Evolutionary conservation across 331 rosid genomes (phyloP).

Genomic region (Telfairia occidentalis): DNA sequence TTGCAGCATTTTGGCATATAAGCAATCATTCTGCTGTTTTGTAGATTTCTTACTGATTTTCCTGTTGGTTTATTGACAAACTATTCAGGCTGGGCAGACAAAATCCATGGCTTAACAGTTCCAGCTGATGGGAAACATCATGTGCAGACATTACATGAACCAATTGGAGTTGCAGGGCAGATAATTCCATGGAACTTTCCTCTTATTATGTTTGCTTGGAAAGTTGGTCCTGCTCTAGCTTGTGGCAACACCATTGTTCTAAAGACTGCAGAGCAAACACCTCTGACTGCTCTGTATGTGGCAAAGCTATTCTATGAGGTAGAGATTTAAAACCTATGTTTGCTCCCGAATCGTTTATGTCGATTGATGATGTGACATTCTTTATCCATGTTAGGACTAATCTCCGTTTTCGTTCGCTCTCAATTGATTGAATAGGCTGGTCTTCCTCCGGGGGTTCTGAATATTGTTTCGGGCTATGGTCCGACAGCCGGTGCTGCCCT

Average conservation of each 20-base stretch:
- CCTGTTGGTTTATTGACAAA: neutral
- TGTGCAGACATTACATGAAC: conserved; percentile 72
- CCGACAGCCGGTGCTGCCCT: conserved; percentile 78
- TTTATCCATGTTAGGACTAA: neutral
- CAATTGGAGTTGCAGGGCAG: conserved; percentile 81
- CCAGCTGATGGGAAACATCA: conserved; percentile 73
- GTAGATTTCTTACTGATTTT: neutral
- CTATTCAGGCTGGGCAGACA: conserved; percentile 76
- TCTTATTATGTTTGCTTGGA: conserved; percentile 68
- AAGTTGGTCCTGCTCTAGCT: conserved; percentile 88
- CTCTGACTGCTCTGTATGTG: conserved; percentile 59
- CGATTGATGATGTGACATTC: neutral
- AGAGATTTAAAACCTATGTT: neutral
- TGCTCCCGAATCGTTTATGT: neutral
- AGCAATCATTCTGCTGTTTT: neutral
- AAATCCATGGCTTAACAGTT: conserved; percentile 75
- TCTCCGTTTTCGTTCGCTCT: neutral
- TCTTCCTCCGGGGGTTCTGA: conserved; percentile 80
- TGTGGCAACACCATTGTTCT: conserved; percentile 71
- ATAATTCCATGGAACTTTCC: conserved; percentile 93
- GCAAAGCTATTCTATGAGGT: conserved; percentile 69
- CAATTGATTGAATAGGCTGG: conserved; percentile 45
- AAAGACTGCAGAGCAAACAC: conserved; percentile 78
- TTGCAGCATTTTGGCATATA: neutral
- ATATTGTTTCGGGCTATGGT: conserved; percentile 64